Evolutionary conservation across 2,329 filamentous ascomycete species (phyloP).

Genomic region (Scolecobasidium constrictum): DNA sequence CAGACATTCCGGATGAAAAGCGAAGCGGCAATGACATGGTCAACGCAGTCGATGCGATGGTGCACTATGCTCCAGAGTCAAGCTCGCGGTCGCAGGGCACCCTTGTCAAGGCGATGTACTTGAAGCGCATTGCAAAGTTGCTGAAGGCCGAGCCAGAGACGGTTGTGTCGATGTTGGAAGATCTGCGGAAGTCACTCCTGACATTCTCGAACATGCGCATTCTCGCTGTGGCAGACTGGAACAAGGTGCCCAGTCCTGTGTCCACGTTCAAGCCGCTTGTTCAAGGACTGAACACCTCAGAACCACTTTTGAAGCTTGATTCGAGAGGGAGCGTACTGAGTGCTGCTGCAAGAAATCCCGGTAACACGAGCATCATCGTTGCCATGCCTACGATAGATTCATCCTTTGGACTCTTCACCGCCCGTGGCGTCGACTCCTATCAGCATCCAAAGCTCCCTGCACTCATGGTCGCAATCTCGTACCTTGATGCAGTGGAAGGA

Average conservation of each 20-base stretch:
- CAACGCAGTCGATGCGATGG: slow-evolving; percentile 55
- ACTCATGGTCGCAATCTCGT: slow-evolving; percentile 77
- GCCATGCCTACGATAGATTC: slow-evolving; percentile 90
- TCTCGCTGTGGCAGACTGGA: slow-evolving; percentile 71
- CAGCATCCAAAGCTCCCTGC: slow-evolving; percentile 69
- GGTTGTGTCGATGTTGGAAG: slow-evolving; percentile 68
- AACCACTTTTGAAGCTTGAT: slow-evolving; percentile 55
- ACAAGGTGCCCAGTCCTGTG: slow-evolving; percentile 63
- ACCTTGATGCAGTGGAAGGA: slow-evolving; percentile 87
- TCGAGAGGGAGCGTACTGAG: slow-evolving; percentile 62
- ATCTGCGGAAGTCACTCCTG: slow-evolving; percentile 65
- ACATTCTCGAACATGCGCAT: slow-evolving; percentile 77
- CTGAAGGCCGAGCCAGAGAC: slow-evolving; percentile 64
- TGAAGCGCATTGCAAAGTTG: slow-evolving; percentile 74
- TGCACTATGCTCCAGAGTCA: slow-evolving; percentile 69
- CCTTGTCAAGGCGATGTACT: slow-evolving; percentile 76
- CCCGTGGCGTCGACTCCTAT: slow-evolving; percentile 64
- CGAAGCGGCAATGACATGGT: slow-evolving; percentile 66
- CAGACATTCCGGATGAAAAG: slow-evolving; percentile 86
- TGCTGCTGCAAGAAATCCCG: slow-evolving; percentile 62
- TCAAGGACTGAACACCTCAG: slow-evolving; percentile 37
- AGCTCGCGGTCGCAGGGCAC: slow-evolving; percentile 68
- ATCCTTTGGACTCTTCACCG: slow-evolving; percentile 71
- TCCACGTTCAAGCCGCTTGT: slow-evolving; percentile 64
- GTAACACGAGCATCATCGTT: slow-evolving; percentile 65